phyloP scores from a whole-genome alignment of 2,329 filamentous ascomycete species.

The Orbilia blumenaviensis region DNA sequence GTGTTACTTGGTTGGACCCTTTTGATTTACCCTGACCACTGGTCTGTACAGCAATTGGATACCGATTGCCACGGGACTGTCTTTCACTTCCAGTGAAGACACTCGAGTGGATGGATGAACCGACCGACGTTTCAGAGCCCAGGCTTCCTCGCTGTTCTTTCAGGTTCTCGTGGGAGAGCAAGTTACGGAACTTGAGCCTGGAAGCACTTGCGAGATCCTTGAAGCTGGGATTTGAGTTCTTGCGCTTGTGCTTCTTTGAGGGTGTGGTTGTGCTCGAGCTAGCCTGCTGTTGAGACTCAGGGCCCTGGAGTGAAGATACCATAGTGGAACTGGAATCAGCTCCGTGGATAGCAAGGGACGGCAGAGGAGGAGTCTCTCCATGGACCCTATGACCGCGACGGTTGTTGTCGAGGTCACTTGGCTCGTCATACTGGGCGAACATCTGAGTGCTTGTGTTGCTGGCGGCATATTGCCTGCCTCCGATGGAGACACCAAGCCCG shows the following conservation, averaged over 20 bases:
- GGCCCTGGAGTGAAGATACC: not conserved
- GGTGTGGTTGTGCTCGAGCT: not conserved
- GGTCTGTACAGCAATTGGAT: constrained; percentile 41
- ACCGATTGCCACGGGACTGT: constrained; percentile 43
- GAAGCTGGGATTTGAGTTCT: constrained; percentile 51
- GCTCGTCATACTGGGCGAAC: constrained; percentile 44
- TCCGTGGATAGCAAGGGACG: constrained; percentile 25
- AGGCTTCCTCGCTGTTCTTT: constrained; percentile 43
- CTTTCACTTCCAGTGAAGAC: constrained; percentile 43
- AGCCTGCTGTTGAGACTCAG: constrained; percentile 4
- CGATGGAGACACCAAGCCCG: constrained; percentile 34
- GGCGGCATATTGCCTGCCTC: constrained; percentile 30
- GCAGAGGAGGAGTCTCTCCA: constrained; percentile 50
- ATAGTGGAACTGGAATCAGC: not conserved
- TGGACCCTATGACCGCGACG: constrained; percentile 44
- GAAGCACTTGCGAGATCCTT: constrained; percentile 45
- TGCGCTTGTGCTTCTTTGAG: constrained; percentile 47
- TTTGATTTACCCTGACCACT: constrained; percentile 16
- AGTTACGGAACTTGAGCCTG: constrained; percentile 43
- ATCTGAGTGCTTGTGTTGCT: constrained; percentile 49
- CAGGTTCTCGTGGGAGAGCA: constrained; percentile 45
- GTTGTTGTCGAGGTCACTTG: constrained; percentile 16
- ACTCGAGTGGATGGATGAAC: constrained; percentile 49
- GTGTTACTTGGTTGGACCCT: constrained; percentile 16
- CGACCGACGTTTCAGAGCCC: constrained; percentile 39